These are phyloP conservation scores for Globisporangium echinulatum DNA, from an alignment of 352 stramenopile genomes.

Conservation along the genomic window DNA sequence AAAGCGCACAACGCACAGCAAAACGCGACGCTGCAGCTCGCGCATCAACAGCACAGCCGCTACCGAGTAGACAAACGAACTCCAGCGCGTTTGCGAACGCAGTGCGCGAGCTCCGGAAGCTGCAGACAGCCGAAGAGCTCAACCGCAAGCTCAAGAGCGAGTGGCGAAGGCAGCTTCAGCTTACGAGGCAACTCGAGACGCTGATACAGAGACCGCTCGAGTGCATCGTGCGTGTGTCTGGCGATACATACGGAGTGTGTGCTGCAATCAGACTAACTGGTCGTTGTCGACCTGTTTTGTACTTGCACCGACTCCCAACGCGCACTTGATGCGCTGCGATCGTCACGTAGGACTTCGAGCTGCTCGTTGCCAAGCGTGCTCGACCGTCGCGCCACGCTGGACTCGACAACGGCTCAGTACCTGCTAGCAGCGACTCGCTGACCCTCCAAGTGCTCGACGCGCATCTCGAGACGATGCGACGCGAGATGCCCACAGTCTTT, in stretches of 20 bases:
- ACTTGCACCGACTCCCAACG: too few relatives aligned
- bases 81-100: conserved; percentile 27
- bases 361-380: too few relatives aligned
- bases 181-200: conserved; percentile 33
- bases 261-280: not conserved
- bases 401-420: too few relatives aligned
- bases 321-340: too few relatives aligned
- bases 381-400: too few relatives aligned
- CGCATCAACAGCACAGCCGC: not conserved
- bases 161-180: conserved; percentile 30
- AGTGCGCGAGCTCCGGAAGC: conserved; percentile 30
- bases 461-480: not conserved
- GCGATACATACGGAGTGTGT: not conserved
- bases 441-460: not conserved
- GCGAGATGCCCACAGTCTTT: not conserved
- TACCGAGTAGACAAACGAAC: not conserved
- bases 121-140: conserved; percentile 27
- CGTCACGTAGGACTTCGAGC: too few relatives aligned
- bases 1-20: not conserved
- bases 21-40: too few relatives aligned
- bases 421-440: not conserved
- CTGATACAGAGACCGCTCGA: conserved; percentile 23
- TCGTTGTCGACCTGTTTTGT: too few relatives aligned
- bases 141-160: conserved; percentile 32
- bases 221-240: not conserved